Evolutionary conservation across 768 basidiomycete genomes (phyloP), one percentile per base, ranked within the genome.

Genomic region (Lentinula lateritia): DNA sequence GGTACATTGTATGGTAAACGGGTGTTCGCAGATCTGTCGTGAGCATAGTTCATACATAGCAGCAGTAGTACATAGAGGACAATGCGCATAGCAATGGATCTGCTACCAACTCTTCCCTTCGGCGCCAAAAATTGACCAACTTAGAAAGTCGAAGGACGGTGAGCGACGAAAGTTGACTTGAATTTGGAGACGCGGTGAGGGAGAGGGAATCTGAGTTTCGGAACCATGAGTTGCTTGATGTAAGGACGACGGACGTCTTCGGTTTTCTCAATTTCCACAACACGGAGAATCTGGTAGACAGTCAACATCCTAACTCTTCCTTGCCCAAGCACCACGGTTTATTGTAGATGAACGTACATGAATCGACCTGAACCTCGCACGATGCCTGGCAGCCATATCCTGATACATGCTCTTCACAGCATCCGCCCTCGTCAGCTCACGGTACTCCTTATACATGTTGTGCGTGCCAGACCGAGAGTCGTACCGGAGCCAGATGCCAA

Each of bases 361-460:
- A 76, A 98, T 95, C 48, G 93, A 98, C 78, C 96, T 86, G 89
- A 98, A 98, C 74, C 97, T 94, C 66, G 97, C 97, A 79, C 96
- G 94, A 78, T 99, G 96, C 68, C 95, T 86, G 65, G 97, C 95
- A 70, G 97, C 93, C 96, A 99, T 98, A 79, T 98, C 96, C 81
- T 98, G 96, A 87, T 98, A 98, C 75, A 98, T 78, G 69, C 88
- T 83, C 84, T 92, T 95, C 74, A 98, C 97, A 61, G 97, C 96
- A 74, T 93, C 95, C 63, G 93, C 89, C 66, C 97, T 89, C 68
- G 83, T 83, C 69, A 99, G 89, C 70, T 98, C 96, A 72, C 95
- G 93, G 90, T 93, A 98, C 78, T 93, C 91, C 86, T 95, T 95
- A 91, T 97, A 97, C 95, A 98, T 96, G 88, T 99, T 99, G 89